Percentiles rank a stretch among this genome's conserved stretches.
Conservation (phyloP, 106 monocot species). For the Amphibolis antarctica region DNA sequence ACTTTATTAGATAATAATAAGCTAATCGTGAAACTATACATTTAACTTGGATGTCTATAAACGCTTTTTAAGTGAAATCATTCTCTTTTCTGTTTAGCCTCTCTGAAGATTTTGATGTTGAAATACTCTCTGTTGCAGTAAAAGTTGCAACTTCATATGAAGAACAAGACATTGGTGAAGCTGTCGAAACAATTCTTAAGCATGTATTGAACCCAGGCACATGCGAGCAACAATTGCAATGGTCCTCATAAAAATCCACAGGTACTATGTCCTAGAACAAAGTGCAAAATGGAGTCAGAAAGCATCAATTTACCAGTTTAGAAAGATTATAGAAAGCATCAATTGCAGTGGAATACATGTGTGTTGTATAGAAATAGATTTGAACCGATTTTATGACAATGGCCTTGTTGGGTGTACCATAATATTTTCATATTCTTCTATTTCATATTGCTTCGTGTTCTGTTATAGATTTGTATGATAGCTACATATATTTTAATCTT, state of each 20-base stretch:
- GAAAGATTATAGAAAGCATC: background rate
- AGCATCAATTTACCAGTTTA: background rate
- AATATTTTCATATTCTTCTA: background rate
- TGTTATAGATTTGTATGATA: background rate
- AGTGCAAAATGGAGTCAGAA: too few species aligned
- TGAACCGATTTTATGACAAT: background rate
- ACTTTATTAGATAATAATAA: too few species aligned
- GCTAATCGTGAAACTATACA: too few species aligned
- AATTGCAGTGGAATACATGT: background rate
- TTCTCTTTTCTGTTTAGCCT: too few species aligned
- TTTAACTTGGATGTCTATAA: too few species aligned
- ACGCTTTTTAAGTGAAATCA: too few species aligned
- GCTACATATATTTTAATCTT: background rate
- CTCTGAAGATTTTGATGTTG: too few species aligned
- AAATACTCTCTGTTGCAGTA: conserved; percentile 7
- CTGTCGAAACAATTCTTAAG: conserved; percentile 7
- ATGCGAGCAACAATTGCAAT: background rate
- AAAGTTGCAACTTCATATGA: conserved; percentile 3
- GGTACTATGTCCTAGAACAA: too few species aligned
- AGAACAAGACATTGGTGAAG: conserved; percentile 7
- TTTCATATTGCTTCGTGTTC: background rate
- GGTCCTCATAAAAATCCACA: too few species aligned
- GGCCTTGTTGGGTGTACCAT: conserved; percentile 2
- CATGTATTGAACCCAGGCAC: conserved; percentile 7
- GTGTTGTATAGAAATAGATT: background rate